Percentiles rank a stretch among this genome's conserved stretches.
Conservation (phyloP, 805 yeast genomes). For the Torulaspora quercuum region DNA sequence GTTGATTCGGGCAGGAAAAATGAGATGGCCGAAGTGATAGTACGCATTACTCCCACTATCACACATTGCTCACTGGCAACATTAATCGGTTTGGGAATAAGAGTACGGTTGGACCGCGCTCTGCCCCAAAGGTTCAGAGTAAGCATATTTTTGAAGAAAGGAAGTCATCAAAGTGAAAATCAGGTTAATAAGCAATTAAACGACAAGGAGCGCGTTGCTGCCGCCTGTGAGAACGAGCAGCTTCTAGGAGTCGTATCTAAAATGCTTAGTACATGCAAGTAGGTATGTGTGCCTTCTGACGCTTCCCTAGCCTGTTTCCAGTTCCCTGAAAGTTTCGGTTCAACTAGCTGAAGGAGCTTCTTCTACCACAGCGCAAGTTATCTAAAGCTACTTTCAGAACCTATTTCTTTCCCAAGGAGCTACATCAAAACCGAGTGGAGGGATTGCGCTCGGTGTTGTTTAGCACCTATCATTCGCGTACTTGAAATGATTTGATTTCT, state of each 20-base stretch:
- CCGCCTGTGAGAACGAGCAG: slow-evolving; percentile 97
- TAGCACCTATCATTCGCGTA: too few species aligned
- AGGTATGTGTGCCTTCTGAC: slow-evolving; percentile 3
- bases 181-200: slow-evolving; percentile 96
- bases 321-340: too few species aligned
- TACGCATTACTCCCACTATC: slow-evolving; percentile 92
- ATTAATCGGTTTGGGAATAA: slow-evolving; percentile 87
- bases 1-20: slow-evolving; percentile 50
- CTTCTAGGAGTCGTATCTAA: slow-evolving; percentile 82
- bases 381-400: too few species aligned
- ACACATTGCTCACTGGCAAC: slow-evolving; percentile 98
- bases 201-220: slow-evolving; percentile 96
- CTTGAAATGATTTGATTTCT: too few species aligned
- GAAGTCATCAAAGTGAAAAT: slow-evolving; percentile 91
- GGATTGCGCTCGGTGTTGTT: too few species aligned
- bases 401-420: too few species aligned
- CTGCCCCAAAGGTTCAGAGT: slow-evolving; percentile 82
- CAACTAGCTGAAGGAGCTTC: too few species aligned
- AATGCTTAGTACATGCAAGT: slow-evolving; percentile 80
- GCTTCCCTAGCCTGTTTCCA: too few species aligned
- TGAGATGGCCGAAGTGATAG: slow-evolving; percentile 68
- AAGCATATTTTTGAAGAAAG: slow-evolving; percentile 76
- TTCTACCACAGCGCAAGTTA: too few species aligned
- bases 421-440: too few species aligned
- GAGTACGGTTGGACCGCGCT: slow-evolving; percentile 86